Evolutionary conservation across 1,284 basidiomycete species (phyloP).

Genomic region (Heterobasidion parviporum): DNA sequence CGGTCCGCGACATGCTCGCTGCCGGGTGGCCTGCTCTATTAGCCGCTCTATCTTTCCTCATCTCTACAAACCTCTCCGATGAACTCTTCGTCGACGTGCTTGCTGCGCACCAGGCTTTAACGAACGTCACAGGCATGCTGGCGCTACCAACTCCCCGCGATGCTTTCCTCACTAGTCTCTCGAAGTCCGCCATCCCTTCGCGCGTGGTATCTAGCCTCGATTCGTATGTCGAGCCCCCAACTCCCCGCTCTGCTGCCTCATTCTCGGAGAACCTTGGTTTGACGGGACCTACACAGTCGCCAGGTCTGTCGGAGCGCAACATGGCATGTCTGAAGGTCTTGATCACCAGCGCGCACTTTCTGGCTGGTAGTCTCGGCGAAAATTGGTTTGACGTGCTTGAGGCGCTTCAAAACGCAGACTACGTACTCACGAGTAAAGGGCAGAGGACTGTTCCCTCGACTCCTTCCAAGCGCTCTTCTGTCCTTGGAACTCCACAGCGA

Average conservation of each 20-base stretch:
- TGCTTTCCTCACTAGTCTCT: constrained; percentile 82
- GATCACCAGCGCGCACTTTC: constrained; percentile 70
- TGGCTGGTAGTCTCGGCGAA: constrained; percentile 77
- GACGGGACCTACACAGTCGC: constrained; percentile 38
- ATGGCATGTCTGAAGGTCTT: constrained; percentile 85
- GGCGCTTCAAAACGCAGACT: constrained; percentile 87
- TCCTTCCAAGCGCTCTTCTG: constrained; percentile 4
- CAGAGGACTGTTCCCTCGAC: constrained; percentile 20
- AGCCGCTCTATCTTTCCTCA: constrained; percentile 82
- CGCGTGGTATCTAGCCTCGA: constrained; percentile 82
- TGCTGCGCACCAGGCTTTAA: constrained; percentile 76
- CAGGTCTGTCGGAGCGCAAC: constrained; percentile 82
- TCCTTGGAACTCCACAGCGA: constrained; percentile 2
- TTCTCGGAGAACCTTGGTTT: constrained; percentile 69
- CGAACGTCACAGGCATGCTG: constrained; percentile 86
- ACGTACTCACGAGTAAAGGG: constrained; percentile 66
- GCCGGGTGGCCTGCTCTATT: constrained; percentile 86
- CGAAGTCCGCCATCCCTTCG: constrained; percentile 83
- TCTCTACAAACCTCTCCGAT: constrained; percentile 84
- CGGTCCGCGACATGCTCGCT: constrained; percentile 73
- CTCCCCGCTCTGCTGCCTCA: constrained; percentile 42
- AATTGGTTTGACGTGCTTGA: constrained; percentile 93
- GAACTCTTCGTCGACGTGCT: constrained; percentile 83
- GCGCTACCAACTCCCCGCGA: constrained; percentile 83
- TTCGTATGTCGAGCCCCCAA: constrained; percentile 57